phyloP scores from a whole-genome alignment of 768 basidiomycete genomes.

The Leccinum arenicola region DNA sequence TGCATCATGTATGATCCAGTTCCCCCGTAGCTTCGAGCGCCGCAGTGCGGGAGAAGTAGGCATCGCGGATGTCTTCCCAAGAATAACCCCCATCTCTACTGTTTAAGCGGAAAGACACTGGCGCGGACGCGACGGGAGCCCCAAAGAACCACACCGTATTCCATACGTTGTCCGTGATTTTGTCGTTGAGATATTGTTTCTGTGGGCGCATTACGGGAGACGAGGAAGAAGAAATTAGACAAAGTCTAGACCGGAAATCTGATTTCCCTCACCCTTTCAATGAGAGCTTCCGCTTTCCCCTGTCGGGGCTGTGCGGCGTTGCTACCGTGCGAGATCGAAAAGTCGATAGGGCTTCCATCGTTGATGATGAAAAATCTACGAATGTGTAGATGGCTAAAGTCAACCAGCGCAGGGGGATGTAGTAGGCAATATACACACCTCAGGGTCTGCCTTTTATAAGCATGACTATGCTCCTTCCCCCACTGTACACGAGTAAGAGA shows the following conservation, averaged over 20 bases:
- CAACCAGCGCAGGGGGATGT: neutral
- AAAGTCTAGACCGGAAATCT: neutral
- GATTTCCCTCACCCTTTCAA: neutral
- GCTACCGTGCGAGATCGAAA: constrained; percentile 5
- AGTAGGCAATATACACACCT: neutral
- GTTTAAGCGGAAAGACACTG: neutral
- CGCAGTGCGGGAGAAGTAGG: neutral
- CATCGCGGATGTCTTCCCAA: neutral
- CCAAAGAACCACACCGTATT: constrained; percentile 5
- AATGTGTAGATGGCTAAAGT: neutral
- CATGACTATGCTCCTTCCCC: constrained; percentile 1
- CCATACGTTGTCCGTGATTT: constrained; percentile 3
- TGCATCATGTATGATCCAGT: neutral
- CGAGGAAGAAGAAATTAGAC: neutral
- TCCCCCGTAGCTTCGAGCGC: neutral
- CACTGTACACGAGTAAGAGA: neutral
- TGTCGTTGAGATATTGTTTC: constrained; percentile 1
- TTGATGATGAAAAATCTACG: constrained; percentile 6
- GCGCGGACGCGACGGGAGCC: neutral
- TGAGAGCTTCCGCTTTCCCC: constrained; percentile 3
- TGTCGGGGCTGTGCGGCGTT: neutral
- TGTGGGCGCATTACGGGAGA: neutral
- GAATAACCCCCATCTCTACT: neutral
- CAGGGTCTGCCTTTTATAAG: neutral
- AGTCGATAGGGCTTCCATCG: constrained; percentile 1